phyloP scores from a whole-genome alignment of 257 asterid genomes.

The Solanum dulcamara region DNA sequence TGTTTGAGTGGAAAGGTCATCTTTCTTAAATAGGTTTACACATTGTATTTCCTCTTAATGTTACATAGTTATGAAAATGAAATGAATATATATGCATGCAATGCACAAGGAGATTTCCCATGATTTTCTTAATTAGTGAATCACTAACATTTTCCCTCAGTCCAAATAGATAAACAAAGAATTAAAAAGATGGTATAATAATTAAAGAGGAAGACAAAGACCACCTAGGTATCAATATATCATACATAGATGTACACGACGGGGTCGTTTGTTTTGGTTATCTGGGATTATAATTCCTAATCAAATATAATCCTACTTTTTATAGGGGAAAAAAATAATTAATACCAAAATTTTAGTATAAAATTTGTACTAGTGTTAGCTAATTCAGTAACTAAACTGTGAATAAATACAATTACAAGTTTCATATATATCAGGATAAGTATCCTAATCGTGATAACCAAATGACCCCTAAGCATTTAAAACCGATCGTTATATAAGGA shows the following conservation, averaged over 20 bases:
- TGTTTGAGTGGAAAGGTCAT: background rate
- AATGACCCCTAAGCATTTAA: background rate
- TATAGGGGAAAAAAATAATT: background rate
- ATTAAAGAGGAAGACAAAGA: background rate
- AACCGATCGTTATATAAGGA: background rate
- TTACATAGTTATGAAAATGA: background rate
- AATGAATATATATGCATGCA: background rate
- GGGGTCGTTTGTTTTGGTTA: background rate
- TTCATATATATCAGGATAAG: background rate
- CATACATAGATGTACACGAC: background rate
- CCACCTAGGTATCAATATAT: background rate
- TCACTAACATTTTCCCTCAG: background rate
- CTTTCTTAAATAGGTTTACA: background rate
- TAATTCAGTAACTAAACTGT: background rate
- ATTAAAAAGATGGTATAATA: slow-evolving; percentile 6
- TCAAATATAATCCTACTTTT: background rate
- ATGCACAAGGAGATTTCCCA: background rate
- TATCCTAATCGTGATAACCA: background rate
- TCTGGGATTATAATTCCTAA: background rate
- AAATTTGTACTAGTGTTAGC: background rate
- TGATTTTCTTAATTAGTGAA: background rate
- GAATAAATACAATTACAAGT: background rate
- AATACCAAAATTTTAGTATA: background rate
- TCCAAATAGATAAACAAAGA: background rate
- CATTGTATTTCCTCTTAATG: background rate